Evolutionary conservation across 352 stramenopile species (phyloP).

Genomic region (Phytophthora macrochlamydospora): DNA sequence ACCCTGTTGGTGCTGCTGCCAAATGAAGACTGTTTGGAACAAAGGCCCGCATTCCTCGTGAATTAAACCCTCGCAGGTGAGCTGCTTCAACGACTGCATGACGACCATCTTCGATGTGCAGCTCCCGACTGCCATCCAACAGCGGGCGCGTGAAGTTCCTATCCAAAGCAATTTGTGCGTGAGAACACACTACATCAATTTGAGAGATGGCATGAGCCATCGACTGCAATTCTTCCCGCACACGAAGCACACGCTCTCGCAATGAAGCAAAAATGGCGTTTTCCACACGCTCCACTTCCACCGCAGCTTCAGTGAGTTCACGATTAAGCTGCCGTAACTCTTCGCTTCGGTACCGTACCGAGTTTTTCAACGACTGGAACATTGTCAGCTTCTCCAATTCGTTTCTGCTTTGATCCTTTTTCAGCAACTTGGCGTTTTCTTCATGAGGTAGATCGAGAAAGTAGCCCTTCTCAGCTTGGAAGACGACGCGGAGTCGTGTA

Average conservation of each 20-base stretch:
- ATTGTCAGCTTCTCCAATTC: slow-evolving; percentile 47
- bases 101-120: slow-evolving; percentile 71
- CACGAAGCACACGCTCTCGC: slow-evolving; percentile 35
- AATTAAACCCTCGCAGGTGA: slow-evolving; percentile 60
- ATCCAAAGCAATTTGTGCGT: slow-evolving; percentile 71
- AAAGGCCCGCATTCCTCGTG: slow-evolving; percentile 58
- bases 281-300: slow-evolving; percentile 62
- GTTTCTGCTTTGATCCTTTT: slow-evolving; percentile 18
- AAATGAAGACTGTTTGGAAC: slow-evolving; percentile 80
- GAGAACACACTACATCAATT: slow-evolving; percentile 69
- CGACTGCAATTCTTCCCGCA: slow-evolving; percentile 37
- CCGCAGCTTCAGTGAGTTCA: slow-evolving; percentile 56
- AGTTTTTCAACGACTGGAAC: slow-evolving; percentile 76
- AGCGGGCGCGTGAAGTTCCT: slow-evolving; percentile 64
- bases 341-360: slow-evolving; percentile 66
- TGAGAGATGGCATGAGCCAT: slow-evolving; percentile 60
- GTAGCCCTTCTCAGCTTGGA: slow-evolving; percentile 66
- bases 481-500: slow-evolving; percentile 59
- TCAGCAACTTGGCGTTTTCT: slow-evolving; percentile 53
- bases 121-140: slow-evolving; percentile 54
- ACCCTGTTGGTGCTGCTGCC: slow-evolving; percentile 22
- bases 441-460: slow-evolving; percentile 74
- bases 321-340: slow-evolving; percentile 68
- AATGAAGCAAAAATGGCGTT: slow-evolving; percentile 59
- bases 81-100: slow-evolving; percentile 74